Conservation (phyloP, 768 basidiomycete genomes). For the Cystobasidium onofrii region DNA sequence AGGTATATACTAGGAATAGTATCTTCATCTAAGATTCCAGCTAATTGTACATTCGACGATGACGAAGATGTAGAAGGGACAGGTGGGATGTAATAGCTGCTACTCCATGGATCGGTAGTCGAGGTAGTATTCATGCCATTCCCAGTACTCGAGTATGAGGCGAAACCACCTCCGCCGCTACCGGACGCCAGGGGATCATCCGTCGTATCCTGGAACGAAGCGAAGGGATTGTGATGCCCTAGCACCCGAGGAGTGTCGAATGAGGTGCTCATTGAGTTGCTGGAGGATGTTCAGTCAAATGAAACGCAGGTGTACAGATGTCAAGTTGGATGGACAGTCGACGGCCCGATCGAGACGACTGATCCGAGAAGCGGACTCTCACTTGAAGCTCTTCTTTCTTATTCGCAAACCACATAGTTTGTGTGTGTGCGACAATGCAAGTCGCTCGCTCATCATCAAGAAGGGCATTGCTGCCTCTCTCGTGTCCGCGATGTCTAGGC, state of each 20-base stretch:
- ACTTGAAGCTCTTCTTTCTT: not conserved
- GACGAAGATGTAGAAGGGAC: not conserved
- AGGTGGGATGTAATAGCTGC: constrained; percentile 17
- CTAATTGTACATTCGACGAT: not conserved
- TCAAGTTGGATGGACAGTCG: no score
- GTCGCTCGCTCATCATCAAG: not conserved
- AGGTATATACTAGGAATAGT: constrained; percentile 11
- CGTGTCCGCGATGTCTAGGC: not conserved
- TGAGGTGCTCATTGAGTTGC: not conserved
- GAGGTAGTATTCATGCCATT: not conserved
- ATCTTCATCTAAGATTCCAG: constrained; percentile 11
- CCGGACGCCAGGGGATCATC: constrained; percentile 17
- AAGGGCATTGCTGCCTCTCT: not conserved
- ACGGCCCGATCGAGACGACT: no score
- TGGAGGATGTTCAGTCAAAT: no score
- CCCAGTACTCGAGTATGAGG: not conserved
- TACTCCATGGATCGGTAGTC: constrained; percentile 10
- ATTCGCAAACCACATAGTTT: no score
- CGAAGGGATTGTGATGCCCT: not conserved
- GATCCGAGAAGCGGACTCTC: not conserved
- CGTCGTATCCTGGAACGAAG: constrained; percentile 15
- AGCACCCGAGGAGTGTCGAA: constrained; percentile 11
- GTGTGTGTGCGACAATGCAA: no score
- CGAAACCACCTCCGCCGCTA: not conserved
- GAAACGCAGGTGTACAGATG: no score